Evolutionary conservation across 768 basidiomycete genomes (phyloP), one percentile per base, ranked within the genome.

Genomic region (Hemileccinum impolitum): DNA sequence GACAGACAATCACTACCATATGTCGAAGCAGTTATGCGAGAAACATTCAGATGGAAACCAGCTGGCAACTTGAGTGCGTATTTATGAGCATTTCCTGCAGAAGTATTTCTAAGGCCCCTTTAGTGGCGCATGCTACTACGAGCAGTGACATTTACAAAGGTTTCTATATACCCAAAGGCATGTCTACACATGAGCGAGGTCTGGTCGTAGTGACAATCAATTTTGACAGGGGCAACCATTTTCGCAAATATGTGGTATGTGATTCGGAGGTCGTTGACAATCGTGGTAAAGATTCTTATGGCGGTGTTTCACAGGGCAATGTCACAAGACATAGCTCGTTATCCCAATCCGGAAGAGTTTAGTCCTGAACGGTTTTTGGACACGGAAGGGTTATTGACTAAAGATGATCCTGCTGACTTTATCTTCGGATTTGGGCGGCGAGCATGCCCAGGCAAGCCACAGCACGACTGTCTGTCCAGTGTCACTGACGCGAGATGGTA

Each of bases 111-210:
- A 17, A 21, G 14, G 3, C 13, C 30, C 26, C 15, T 26, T 28
- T 8, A 37, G 21, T 50, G 25, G 51, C 56, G 1, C 56, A 56
- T 45, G 47, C 54, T 14, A 38, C 50, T 14, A 40, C 38, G 9
- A 41, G 18, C 23, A 49, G 39, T 10, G 56, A 58, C 32, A n/a
- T 48, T 15, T 58, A 56, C 36, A 44, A 45, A 12, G 54, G 51
- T 25, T 53, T 46, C 30, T 61, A 50, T 40, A 58, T 61, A 26
- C 59, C 59, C 19, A 53, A 57, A 42, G 56, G 56, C 39, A 40
- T 11, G 50, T 45, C 2, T 18, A 11, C 14, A 15, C 18, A 23
- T 4, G n/a, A 17, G 11, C 6, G 11, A 45, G n/a, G 9, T 9
- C 35, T 45, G 4, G 11, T 35, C 7, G 5, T 13, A 30, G 9